phyloP scores from a whole-genome alignment of 345 rosid genomes.

The Stellera chamaejasme region DNA sequence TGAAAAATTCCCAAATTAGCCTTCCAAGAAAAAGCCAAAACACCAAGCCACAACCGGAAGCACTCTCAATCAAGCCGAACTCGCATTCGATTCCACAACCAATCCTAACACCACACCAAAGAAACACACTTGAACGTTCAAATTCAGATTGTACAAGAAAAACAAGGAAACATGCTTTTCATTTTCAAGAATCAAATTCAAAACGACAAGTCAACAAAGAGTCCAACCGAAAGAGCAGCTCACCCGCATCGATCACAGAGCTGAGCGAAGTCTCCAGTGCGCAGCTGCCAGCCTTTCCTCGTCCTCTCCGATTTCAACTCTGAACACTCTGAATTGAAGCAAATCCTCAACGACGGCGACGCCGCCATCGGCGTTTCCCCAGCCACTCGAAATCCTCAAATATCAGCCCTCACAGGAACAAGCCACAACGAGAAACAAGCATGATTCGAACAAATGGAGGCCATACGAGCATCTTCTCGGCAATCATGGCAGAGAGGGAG shows the following conservation, averaged over 20 bases:
- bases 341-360: slow-evolving; percentile 36
- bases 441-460: slow-evolving; percentile 1
- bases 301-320: slow-evolving; percentile 46
- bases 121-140: not conserved
- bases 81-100: not conserved
- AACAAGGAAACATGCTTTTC: not conserved
- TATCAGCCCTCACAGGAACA: not conserved
- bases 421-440: not conserved
- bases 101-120: slow-evolving; percentile 9
- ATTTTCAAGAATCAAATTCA: not conserved
- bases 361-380: slow-evolving; percentile 24
- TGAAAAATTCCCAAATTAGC: slow-evolving; percentile 7
- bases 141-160: not conserved
- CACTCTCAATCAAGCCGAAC: not conserved
- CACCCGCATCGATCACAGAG: slow-evolving; percentile 98
- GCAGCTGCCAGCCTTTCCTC: slow-evolving; percentile 83
- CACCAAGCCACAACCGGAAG: slow-evolving; percentile 3
- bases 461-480: slow-evolving; percentile 17
- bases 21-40: not conserved
- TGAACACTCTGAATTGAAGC: slow-evolving; percentile 69
- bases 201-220: slow-evolving; percentile 3
- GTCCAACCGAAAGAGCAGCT: slow-evolving; percentile 14
- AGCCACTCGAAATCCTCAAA: slow-evolving; percentile 2
- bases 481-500: slow-evolving; percentile 12
- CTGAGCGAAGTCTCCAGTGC: slow-evolving; percentile 71